Evolutionary conservation across 1,284 basidiomycete species (phyloP).

Genomic region (Ceratobasidium sp.): DNA sequence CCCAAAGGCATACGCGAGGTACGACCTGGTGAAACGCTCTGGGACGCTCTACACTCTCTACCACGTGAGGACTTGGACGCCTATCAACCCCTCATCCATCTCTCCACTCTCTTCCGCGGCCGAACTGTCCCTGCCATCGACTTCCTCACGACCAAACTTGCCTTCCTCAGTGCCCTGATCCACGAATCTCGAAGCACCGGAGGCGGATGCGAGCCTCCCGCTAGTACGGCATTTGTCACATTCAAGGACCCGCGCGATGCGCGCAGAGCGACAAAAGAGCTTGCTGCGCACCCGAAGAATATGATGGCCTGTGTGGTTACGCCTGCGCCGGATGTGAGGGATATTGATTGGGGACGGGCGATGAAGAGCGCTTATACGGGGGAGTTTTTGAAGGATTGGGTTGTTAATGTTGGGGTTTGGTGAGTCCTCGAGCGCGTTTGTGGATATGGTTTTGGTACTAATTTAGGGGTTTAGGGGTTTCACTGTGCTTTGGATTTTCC

Average conservation of each 20-base stretch:
- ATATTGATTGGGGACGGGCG: constrained; percentile 87
- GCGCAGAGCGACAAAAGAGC: constrained; percentile 77
- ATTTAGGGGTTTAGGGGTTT: constrained; percentile 84
- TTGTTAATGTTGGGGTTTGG: constrained; percentile 81
- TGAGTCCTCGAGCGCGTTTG: constrained; percentile 58
- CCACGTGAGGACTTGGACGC: constrained; percentile 82
- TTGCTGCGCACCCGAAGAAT: constrained; percentile 84
- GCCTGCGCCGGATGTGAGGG: constrained; percentile 86
- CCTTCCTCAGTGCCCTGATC: constrained; percentile 82
- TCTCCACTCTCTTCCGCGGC: constrained; percentile 79
- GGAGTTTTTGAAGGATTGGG: constrained; percentile 88
- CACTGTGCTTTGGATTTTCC: constrained; percentile 88
- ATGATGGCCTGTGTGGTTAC: constrained; percentile 79
- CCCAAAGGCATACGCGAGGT: constrained; percentile 10
- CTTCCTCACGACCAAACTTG: constrained; percentile 88
- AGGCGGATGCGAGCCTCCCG: constrained; percentile 62
- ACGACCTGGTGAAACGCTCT: constrained; percentile 64
- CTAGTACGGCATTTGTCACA: constrained; percentile 91
- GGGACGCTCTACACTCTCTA: constrained; percentile 82
- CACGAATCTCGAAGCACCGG: constrained; percentile 82
- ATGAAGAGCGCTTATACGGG: constrained; percentile 81
- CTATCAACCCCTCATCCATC: constrained; percentile 85
- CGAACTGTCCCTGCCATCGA: constrained; percentile 89
- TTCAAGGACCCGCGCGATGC: constrained; percentile 81
- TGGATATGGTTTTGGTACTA: too few relatives aligned